phyloP scores from a whole-genome alignment of 768 basidiomycete species.

The Albatrellus ellisii region DNA sequence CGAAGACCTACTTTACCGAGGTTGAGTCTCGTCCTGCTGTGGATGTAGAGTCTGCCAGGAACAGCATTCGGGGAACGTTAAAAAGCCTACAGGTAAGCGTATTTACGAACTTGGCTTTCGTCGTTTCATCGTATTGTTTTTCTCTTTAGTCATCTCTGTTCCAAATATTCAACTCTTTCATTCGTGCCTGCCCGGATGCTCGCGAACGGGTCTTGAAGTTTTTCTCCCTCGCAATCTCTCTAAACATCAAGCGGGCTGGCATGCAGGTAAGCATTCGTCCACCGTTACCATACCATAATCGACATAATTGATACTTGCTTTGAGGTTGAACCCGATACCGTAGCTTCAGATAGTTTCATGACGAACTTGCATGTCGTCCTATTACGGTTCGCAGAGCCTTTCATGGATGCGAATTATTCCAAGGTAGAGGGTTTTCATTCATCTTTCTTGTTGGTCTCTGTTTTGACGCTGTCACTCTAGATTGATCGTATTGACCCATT shows the following conservation, averaged over 20 bases:
- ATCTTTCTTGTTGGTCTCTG: background rate
- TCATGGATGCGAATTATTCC: constrained; percentile 82
- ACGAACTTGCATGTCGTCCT: constrained; percentile 78
- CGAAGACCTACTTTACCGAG: constrained; percentile 74
- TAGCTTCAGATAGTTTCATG: constrained; percentile 89
- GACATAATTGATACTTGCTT: background rate
- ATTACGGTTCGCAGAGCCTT: constrained; percentile 81
- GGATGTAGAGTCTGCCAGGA: constrained; percentile 73
- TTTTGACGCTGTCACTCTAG: constrained; percentile 24
- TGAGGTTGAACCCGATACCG: constrained; percentile 77
- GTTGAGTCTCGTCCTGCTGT: constrained; percentile 58
- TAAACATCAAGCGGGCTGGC: constrained; percentile 84
- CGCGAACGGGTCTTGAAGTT: constrained; percentile 77
- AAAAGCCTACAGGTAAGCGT: constrained; percentile 65
- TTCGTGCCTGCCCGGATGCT: constrained; percentile 66
- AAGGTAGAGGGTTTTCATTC: constrained; percentile 42
- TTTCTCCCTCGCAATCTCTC: constrained; percentile 56
- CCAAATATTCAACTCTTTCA: constrained; percentile 78
- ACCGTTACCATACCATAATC: background rate
- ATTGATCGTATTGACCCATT: constrained; percentile 84
- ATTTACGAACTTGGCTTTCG: background rate
- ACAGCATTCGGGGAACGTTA: constrained; percentile 77
- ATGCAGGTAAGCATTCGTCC: constrained; percentile 53
- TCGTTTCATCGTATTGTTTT: background rate
- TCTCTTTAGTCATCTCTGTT: constrained; percentile 55